phyloP scores from a whole-genome alignment of 2,329 filamentous ascomycete species.

The Sphaerulina musiva region DNA sequence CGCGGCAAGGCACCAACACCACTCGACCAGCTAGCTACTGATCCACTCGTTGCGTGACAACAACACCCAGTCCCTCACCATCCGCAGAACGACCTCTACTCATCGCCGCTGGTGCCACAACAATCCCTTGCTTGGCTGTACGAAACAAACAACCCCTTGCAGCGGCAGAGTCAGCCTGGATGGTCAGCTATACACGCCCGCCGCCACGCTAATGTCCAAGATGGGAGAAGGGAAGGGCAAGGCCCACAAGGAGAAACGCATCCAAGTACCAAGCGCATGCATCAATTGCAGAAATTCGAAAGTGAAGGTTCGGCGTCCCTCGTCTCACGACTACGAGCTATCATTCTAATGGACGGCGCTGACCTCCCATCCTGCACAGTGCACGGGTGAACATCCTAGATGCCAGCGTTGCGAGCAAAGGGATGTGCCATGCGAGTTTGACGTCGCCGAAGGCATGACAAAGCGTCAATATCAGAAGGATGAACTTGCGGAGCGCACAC shows the following conservation, averaged over 20 bases:
- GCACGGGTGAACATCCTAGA: constrained; percentile 16
- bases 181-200: too few species aligned
- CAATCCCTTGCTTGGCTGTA: too few species aligned
- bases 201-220: background rate
- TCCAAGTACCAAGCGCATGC: constrained; percentile 8
- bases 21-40: too few species aligned
- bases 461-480: constrained; percentile 18
- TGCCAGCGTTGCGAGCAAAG: constrained; percentile 10
- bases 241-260: background rate
- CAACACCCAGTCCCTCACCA: too few species aligned
- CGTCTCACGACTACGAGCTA: background rate
- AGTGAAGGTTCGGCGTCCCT: constrained; percentile 4
- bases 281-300: constrained; percentile 6
- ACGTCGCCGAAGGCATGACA: constrained; percentile 20
- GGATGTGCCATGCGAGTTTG: constrained; percentile 16
- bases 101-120: too few species aligned
- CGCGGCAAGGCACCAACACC: too few species aligned
- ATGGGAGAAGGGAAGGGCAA: background rate
- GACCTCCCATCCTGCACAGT: constrained; percentile 3
- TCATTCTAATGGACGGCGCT: background rate
- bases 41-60: too few species aligned
- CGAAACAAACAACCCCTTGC: too few species aligned
- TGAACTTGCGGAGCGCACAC: constrained; percentile 10
- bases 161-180: too few species aligned
- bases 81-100: too few species aligned